phyloP scores from a whole-genome alignment of 352 stramenopile genomes.

The Globisporangium camurandrum region DNA sequence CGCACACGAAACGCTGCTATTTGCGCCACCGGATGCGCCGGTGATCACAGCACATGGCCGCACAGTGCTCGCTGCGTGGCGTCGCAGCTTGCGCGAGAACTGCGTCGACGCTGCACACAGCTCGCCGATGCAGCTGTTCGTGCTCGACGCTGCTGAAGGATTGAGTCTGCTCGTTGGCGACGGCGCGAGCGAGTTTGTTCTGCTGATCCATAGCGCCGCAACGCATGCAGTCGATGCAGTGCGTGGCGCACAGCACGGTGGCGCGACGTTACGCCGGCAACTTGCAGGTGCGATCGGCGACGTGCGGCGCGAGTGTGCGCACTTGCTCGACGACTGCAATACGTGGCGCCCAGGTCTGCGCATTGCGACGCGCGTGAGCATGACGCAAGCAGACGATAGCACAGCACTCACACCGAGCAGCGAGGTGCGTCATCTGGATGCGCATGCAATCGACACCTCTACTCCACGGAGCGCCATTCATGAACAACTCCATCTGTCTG shows the following conservation, averaged over 20 bases:
- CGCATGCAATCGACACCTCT: too few species aligned
- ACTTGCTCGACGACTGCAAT: not conserved
- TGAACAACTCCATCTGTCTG: not conserved
- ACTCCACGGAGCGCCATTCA: too few species aligned
- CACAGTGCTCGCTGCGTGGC: slow-evolving; percentile 35
- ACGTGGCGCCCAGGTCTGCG: not conserved
- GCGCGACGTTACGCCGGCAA: slow-evolving; percentile 1
- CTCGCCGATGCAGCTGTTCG: slow-evolving; percentile 25
- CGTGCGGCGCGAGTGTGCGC: slow-evolving; percentile 29
- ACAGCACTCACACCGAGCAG: slow-evolving; percentile 14
- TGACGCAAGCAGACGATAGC: not conserved
- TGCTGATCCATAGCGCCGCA: slow-evolving; percentile 36
- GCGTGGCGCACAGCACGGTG: not conserved
- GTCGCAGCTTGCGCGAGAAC: slow-evolving; percentile 14
- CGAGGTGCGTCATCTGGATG: slow-evolving; percentile 1
- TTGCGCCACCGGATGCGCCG: slow-evolving; percentile 45
- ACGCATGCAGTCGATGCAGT: slow-evolving; percentile 7
- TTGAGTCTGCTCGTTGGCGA: slow-evolving; percentile 50
- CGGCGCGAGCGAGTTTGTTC: slow-evolving; percentile 44
- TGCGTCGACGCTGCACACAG: not conserved
- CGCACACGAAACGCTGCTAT: slow-evolving; percentile 45
- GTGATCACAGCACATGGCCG: slow-evolving; percentile 50
- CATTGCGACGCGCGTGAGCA: not conserved
- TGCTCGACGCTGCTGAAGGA: slow-evolving; percentile 39
- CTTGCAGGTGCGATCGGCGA: slow-evolving; percentile 29